Evolutionary conservation across 2,329 filamentous ascomycete genomes (phyloP), one percentile per base, ranked within the genome.

Genomic region (Neodidymelliopsis sp.): DNA sequence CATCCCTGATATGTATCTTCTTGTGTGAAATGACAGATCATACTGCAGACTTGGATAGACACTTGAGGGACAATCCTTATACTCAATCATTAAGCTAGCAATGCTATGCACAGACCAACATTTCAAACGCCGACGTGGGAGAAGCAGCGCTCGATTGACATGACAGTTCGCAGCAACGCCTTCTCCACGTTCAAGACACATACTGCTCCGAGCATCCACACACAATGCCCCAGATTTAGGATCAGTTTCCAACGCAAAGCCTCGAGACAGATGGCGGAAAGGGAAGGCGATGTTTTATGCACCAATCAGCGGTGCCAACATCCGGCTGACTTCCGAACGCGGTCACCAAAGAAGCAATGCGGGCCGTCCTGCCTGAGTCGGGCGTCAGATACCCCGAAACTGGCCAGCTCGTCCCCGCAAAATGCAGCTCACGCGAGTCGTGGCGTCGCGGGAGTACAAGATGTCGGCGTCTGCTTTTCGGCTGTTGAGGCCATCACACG

Each of bases 331-430:
- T 25, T 36, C 43, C 38, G 39, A 27, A 30, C 19, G n/a, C 28
- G 19, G 33, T 22, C 12, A 29, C 24, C 51, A 18, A 47, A 58
- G 44, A 7, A 59, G 57, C 51, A 59, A 48, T 28, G 29, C 54
- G 57, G 57, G 27, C 59, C 60, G 59, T 27, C 48, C 33, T 62
- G 48, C 61, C 49, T 39, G 22, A n/a, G 38, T 55, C 45, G 57
- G 58, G 40, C 19, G 6, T 24, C 15, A 31, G 42, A 49, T 46
- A 50, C 42, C 55, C 59, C 55, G 50, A 59, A 47, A 16, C 42
- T 33, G 2, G 38, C 28, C 19, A 22, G 29, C 16, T 52, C 28
- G 10, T 16, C 28, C 54, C 51, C 55, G 55, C 49, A 37, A 51
- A 49, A 42, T 18, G 34, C 36, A 31, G 34, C 37, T 37, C 49